Conservation (phyloP, 192 early-diverging fungal genomes). For the Coemansia sp. region DNA sequence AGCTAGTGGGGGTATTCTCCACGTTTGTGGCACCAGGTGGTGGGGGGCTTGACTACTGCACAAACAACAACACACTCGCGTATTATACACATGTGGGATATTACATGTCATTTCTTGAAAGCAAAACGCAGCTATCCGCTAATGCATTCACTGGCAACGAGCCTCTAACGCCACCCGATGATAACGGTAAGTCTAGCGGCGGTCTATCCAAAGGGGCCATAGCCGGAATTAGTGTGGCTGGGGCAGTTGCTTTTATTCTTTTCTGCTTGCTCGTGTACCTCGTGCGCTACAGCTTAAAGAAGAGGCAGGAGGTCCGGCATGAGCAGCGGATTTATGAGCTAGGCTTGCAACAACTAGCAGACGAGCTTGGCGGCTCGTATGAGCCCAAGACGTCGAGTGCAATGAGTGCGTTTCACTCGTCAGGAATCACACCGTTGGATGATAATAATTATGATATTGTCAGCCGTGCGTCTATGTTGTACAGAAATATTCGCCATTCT, state of each 20-base stretch:
- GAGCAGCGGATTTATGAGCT: conserved; percentile 48
- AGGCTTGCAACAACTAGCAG: conserved; percentile 47
- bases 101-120: conserved; percentile 37
- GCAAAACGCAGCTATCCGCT: conserved; percentile 23
- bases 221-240: conserved; percentile 34
- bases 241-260: conserved; percentile 23
- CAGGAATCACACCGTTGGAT: conserved; percentile 27
- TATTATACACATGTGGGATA: conserved; percentile 39
- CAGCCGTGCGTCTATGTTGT: conserved; percentile 18
- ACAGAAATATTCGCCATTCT: conserved; percentile 26
- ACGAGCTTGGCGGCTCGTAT: conserved; percentile 48
- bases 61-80: conserved; percentile 33
- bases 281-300: conserved; percentile 15
- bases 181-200: conserved; percentile 4
- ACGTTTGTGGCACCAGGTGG: conserved; percentile 27
- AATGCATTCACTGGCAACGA: conserved; percentile 43
- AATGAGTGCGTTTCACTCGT: conserved; percentile 37
- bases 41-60: conserved; percentile 23
- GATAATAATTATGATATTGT: conserved; percentile 15
- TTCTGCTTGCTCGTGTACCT: conserved; percentile 23
- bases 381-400: conserved; percentile 43
- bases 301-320: conserved; percentile 21
- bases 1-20: conserved; percentile 41
- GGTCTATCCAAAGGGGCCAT: conserved; percentile 36
- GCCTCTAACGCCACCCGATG: conserved; percentile 15